A percentile compares a stretch with the other conserved stretches of the same genome.
phyloP scores from a whole-genome alignment of 2,329 filamentous ascomycete genomes.

The Xylariaceae sp. region DNA sequence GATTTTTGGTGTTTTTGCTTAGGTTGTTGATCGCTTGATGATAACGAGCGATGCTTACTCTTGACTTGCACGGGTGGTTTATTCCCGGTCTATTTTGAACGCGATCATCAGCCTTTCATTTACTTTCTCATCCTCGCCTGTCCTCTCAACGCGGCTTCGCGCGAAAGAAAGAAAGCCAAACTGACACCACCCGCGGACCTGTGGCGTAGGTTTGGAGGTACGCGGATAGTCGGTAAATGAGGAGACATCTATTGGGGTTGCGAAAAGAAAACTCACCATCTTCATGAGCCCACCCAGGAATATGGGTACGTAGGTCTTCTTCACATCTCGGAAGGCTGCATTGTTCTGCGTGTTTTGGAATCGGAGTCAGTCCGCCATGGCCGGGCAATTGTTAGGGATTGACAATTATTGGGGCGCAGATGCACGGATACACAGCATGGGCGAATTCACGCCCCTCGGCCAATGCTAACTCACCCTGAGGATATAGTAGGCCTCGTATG shows the following conservation, averaged over 20 bases:
- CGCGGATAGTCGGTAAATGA: too few relatives aligned
- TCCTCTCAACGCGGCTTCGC: background rate
- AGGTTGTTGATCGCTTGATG: background rate
- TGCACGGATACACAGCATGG: too few relatives aligned
- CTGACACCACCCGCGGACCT: background rate
- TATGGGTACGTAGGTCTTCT: conserved; percentile 37
- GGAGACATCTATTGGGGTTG: background rate
- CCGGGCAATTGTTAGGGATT: too few relatives aligned
- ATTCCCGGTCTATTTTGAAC: conserved; percentile 32
- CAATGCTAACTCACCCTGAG: conserved; percentile 32
- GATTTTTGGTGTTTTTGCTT: background rate
- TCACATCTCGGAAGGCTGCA: conserved; percentile 30
- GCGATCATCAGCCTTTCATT: background rate
- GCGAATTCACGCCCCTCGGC: too few relatives aligned
- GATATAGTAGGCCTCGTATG: conserved; percentile 38
- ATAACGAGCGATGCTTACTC: conserved; percentile 27
- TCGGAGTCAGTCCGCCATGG: background rate
- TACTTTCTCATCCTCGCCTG: background rate
- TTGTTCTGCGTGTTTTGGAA: conserved; percentile 3
- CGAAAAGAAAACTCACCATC: conserved; percentile 24
- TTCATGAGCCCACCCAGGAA: conserved; percentile 39
- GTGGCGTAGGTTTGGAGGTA: too few relatives aligned
- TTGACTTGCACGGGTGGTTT: conserved; percentile 37
- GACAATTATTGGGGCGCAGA: too few relatives aligned
- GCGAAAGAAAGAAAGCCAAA: background rate